phyloP scores from a whole-genome alignment of 75 land plant species.

The Pinus tabuliformis region DNA sequence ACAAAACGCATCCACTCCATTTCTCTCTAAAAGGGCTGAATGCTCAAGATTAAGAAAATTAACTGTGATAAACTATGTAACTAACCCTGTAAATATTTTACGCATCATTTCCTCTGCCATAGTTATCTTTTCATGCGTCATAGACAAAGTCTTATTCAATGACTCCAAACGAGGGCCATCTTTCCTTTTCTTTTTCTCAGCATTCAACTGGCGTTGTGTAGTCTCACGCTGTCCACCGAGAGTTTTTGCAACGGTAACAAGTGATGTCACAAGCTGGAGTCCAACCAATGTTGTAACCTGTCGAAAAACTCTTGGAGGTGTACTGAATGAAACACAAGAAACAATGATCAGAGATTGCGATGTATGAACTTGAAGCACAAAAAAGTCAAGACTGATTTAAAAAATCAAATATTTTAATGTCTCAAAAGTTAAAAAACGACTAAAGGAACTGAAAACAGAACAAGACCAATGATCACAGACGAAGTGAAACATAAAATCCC shows the following conservation, averaged over 20 bases:
- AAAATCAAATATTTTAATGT: no score
- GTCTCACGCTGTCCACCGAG: conserved; percentile 86
- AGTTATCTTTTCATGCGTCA: conserved; percentile 76
- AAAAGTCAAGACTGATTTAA: no score
- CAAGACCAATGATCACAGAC: neutral
- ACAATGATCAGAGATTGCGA: neutral
- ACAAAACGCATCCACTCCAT: neutral
- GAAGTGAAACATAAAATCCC: neutral
- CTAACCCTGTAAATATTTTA: conserved; percentile 86
- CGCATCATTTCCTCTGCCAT: conserved; percentile 89
- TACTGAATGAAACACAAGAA: conserved; percentile 39
- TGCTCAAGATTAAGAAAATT: neutral
- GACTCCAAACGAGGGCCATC: conserved; percentile 93
- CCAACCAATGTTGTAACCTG: conserved; percentile 85
- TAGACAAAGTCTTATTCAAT: conserved; percentile 66
- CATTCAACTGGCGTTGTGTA: conserved; percentile 91
- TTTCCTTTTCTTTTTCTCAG: conserved; percentile 84
- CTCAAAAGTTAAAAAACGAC: no score
- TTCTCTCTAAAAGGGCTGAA: neutral
- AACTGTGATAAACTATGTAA: neutral
- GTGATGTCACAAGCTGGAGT: conserved; percentile 91
- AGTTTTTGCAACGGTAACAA: conserved; percentile 81
- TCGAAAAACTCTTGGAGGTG: conserved; percentile 94
- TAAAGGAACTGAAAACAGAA: neutral
- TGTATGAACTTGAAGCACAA: no score